Conservation (phyloP, 108 stramenopile genomes). For the Nannochloropsis gaditana region DNA sequence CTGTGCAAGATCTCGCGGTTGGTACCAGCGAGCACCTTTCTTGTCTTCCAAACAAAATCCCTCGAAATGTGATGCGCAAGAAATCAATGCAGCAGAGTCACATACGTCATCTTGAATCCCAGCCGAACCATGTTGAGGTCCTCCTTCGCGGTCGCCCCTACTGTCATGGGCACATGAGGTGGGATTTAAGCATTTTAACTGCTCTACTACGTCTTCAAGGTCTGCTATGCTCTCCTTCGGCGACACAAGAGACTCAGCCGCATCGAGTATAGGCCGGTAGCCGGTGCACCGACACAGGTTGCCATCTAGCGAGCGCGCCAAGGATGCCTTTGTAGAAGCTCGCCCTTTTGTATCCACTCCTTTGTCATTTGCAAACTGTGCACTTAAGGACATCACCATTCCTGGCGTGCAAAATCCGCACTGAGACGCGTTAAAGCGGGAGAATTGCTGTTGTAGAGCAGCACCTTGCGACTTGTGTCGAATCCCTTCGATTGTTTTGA, state of each 20-base stretch:
- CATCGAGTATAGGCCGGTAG: constrained; percentile 43
- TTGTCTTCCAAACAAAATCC: not conserved
- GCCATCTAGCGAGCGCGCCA: constrained; percentile 36
- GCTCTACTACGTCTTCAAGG: not conserved
- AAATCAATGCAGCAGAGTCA: not conserved
- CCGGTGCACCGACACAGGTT: constrained; percentile 53
- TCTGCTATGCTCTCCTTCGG: not conserved
- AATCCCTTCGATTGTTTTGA: constrained; percentile 47
- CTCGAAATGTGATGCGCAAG: not conserved
- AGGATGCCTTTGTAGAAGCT: not conserved
- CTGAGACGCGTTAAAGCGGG: constrained; percentile 32
- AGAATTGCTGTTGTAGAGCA: constrained; percentile 28
- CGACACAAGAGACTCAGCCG: not conserved
- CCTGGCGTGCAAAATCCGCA: constrained; percentile 52
- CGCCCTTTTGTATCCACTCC: not conserved
- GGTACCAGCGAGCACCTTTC: not conserved
- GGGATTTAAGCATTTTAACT: not conserved
- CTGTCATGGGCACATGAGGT: not conserved
- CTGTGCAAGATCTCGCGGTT: not conserved
- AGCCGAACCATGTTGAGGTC: not conserved
- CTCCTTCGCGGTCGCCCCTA: not conserved
- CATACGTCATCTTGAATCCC: not conserved
- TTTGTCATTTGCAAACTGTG: constrained; percentile 21
- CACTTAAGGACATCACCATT: constrained; percentile 32
- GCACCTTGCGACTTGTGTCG: not conserved